Evolutionary conservation across 208 protist species (phyloP).

Genomic region (Trichomonas gallinae): DNA sequence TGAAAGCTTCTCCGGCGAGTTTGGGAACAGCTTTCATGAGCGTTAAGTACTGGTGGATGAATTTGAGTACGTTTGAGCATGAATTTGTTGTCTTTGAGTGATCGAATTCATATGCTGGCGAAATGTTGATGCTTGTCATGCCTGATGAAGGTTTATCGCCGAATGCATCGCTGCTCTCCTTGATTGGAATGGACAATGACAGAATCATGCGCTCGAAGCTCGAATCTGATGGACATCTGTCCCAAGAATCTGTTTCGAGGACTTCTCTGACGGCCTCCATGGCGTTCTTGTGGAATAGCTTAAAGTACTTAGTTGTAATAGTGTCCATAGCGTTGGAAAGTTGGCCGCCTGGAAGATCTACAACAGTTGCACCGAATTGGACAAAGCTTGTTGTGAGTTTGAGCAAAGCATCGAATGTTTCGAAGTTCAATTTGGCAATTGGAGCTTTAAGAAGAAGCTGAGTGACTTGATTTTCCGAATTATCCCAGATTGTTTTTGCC

Average conservation of each 20-base stretch:
- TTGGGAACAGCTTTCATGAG: not conserved
- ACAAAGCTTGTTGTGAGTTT: not conserved
- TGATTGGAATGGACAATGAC: not conserved
- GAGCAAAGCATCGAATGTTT: not conserved
- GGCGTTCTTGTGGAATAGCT: not conserved
- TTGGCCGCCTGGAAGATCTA: not conserved
- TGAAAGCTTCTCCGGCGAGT: not conserved
- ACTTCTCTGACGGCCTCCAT: not conserved
- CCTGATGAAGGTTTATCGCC: not conserved
- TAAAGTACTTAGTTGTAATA: not conserved
- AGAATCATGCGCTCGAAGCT: not conserved
- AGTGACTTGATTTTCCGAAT: not conserved
- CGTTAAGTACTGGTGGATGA: not conserved
- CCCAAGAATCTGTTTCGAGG: not conserved
- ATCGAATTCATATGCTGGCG: not conserved
- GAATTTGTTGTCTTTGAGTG: not conserved
- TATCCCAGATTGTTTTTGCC: not conserved
- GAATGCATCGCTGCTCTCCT: not conserved
- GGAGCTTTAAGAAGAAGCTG: not conserved
- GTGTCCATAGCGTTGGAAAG: not conserved
- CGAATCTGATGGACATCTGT: not conserved
- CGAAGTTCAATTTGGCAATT: not conserved
- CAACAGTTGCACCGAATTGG: conserved; percentile 10
- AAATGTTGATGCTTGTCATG: not conserved
- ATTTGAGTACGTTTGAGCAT: not conserved